A percentile compares a stretch with the other conserved stretches of the same genome.
Conservation (phyloP, 306 rosid species). For the Quercus parvula region DNA sequence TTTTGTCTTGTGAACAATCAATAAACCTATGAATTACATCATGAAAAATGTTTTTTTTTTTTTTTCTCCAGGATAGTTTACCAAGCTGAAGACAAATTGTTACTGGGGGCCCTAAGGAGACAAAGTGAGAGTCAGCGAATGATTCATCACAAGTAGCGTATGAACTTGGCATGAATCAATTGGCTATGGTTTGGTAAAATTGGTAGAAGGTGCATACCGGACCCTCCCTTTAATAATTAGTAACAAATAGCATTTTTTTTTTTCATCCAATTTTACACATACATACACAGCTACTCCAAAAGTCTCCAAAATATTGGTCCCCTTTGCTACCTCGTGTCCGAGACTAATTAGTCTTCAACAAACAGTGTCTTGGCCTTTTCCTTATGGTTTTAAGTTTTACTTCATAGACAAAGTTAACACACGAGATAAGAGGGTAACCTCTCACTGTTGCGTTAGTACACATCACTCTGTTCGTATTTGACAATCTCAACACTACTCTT, state of each 20-base stretch:
- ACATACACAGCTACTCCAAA: not conserved
- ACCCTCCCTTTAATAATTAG: not conserved
- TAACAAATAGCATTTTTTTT: not conserved
- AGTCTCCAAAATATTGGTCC: not conserved
- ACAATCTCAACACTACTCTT: conserved; percentile 33
- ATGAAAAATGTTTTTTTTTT: not conserved
- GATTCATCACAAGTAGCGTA: conserved; percentile 27
- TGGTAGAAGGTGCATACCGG: not conserved
- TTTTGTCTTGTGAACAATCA: too few species aligned
- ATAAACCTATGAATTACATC: not conserved
- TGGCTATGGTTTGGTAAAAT: conserved; percentile 1
- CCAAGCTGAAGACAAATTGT: not conserved
- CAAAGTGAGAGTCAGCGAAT: conserved; percentile 37
- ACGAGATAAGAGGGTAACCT: not conserved
- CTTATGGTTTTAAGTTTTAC: not conserved
- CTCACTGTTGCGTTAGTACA: conserved; percentile 9
- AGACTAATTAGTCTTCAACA: not conserved
- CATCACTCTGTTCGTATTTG: conserved; percentile 36
- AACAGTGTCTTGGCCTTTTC: not conserved
- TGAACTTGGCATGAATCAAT: conserved; percentile 27
- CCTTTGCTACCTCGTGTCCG: not conserved
- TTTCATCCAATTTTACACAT: not conserved
- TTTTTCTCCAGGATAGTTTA: too few species aligned
- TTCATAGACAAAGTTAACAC: conserved; percentile 9
- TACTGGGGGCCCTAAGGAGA: conserved; percentile 16